phyloP scores from a whole-genome alignment of 352 stramenopile genomes.

The Albugo laibachii region DNA sequence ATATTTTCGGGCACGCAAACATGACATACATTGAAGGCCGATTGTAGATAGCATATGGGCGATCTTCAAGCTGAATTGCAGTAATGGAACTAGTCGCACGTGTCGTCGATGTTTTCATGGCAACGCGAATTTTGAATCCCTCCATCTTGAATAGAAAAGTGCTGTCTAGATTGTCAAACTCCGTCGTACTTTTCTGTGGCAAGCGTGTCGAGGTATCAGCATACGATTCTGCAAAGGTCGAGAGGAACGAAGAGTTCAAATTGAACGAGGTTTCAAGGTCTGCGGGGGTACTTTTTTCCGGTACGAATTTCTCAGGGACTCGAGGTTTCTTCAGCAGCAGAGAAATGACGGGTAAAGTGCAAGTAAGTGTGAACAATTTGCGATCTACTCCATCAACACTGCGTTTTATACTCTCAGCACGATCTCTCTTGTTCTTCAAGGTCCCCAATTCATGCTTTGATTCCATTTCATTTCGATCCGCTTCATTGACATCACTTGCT shows the following conservation, averaged over 20 bases:
- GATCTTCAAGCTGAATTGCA: slow-evolving; percentile 65
- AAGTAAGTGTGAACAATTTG: slow-evolving; percentile 29
- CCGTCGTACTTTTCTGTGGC: too few species aligned
- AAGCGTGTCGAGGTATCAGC: too few species aligned
- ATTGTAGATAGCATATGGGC: slow-evolving; percentile 23
- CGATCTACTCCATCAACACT: neutral
- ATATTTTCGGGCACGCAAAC: slow-evolving; percentile 58
- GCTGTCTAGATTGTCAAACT: slow-evolving; percentile 8
- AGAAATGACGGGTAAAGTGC: slow-evolving; percentile 62
- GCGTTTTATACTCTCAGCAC: neutral
- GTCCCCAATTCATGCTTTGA: neutral
- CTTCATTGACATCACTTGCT: slow-evolving; percentile 1
- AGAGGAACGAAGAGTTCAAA: too few species aligned
- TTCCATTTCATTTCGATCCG: slow-evolving; percentile 17
- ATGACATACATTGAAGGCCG: slow-evolving; percentile 52
- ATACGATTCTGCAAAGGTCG: too few species aligned
- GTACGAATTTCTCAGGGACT: too few species aligned
- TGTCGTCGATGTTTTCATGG: slow-evolving; percentile 63
- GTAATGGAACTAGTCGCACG: slow-evolving; percentile 42
- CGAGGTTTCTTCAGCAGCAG: slow-evolving; percentile 63
- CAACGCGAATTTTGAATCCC: slow-evolving; percentile 57
- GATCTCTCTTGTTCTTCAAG: neutral
- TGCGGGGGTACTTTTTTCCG: too few species aligned
- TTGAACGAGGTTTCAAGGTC: too few species aligned
- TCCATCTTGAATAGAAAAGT: slow-evolving; percentile 59